Evolutionary conservation across 208 protist species (phyloP), one percentile per base, ranked within the genome.

Genomic region (Endotrypanum monterogeii): DNA sequence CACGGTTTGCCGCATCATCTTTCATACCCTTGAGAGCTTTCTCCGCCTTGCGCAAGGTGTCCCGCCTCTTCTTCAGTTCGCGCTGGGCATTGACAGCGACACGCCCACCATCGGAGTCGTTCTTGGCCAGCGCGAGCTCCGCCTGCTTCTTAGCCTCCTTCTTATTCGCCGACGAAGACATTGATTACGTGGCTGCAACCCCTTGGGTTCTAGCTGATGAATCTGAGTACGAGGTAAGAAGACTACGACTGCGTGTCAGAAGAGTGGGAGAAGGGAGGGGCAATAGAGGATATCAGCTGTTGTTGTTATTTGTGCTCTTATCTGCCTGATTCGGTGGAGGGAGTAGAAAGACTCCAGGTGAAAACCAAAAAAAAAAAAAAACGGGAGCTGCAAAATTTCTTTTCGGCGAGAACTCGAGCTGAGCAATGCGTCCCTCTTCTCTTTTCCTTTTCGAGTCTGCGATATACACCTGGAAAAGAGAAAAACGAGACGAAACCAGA

Each of bases 51-150:
- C 83, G 72, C 48, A 86, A 46, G 4, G 73, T 73, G 58, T 90
- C 81, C 50, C 76, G 78, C 73, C 89, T 92, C 65, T 88, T 85
- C 76, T 89, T 92, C 50, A 90, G 66, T n/a, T 92, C 85, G 30
- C 88, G 85, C 73, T 90, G 85, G 32, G 77, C 37, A 67, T 82
- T 85, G 37, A 90, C 83, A 9, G 56, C 74, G 25, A 70, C 70
- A 20, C 78, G 67, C 20, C 76, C 74, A 52, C 84, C 83, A 25
- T 91, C 82, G 23, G 68, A 78, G 56, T 74, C 79, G 46, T 83
- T 82, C 37, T 83, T 84, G 18, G 55, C 69, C 48, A 91, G 77
- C 32, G 52, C 56, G 71, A 83, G 56, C 56, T 74, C 66, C 30
- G 61, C 66, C 60, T 78, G 67, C 78, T 72, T 79, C 67, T 80